Evolutionary conservation across 2,329 filamentous ascomycete genomes (phyloP).

Genomic region (Exophiala dermatitidis): DNA sequence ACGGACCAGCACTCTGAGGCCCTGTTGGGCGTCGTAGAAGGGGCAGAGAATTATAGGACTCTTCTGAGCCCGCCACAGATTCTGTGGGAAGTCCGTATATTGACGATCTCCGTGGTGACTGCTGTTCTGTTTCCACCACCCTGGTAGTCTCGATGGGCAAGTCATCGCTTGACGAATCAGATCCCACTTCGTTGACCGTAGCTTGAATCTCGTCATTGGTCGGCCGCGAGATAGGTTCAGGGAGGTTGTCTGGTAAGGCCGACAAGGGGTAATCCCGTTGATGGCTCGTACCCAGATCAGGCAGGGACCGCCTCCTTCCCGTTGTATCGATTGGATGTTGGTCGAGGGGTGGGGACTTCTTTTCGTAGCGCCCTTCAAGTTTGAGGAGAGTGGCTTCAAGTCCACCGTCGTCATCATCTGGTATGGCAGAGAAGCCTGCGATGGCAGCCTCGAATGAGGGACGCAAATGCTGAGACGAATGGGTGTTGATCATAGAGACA

Average conservation of each 20-base stretch:
- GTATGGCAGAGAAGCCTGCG: constrained; percentile 76
- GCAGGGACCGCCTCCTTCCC: constrained; percentile 15
- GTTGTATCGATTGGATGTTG: constrained; percentile 18
- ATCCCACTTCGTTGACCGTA: constrained; percentile 9
- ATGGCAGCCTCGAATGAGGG: constrained; percentile 84
- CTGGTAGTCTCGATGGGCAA: not conserved
- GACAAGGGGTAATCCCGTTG: not conserved
- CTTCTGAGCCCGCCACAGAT: constrained; percentile 54
- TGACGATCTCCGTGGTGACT: constrained; percentile 21
- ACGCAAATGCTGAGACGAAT: constrained; percentile 51
- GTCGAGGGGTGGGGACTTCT: constrained; percentile 34
- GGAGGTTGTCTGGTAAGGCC: not conserved
- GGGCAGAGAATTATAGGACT: constrained; percentile 70
- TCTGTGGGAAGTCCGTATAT: constrained; percentile 35
- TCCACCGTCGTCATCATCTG: constrained; percentile 81
- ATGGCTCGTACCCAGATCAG: constrained; percentile 15
- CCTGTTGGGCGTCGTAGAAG: constrained; percentile 59
- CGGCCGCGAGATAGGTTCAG: not conserved
- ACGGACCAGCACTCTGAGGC: constrained; percentile 8
- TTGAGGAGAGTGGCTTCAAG: constrained; percentile 90
- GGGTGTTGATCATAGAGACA: constrained; percentile 43
- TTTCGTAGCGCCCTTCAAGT: constrained; percentile 77
- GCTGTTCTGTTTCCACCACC: not conserved
- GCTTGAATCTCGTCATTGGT: constrained; percentile 1
- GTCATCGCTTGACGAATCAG: constrained; percentile 10